These are phyloP conservation scores for Chlorella vulgaris DNA, from an alignment of 139 green algal species.

Conservation along the genomic window DNA sequence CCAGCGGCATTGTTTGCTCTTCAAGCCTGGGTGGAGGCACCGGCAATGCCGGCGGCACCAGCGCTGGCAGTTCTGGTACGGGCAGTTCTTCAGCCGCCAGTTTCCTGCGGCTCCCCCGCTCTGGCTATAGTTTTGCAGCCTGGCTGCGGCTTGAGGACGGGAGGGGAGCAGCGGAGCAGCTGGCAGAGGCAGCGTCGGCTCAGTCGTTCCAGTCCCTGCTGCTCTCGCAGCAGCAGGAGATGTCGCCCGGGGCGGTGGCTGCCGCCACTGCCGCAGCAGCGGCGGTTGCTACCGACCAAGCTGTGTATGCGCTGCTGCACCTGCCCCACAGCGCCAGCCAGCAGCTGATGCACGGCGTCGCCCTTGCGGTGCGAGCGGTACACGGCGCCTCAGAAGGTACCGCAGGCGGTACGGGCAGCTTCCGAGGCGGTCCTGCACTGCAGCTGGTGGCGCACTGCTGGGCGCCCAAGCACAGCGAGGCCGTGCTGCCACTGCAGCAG, in stretches of 20 bases:
- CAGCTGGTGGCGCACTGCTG: conserved; percentile 31
- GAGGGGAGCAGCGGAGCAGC: background rate
- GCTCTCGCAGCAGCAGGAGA: background rate
- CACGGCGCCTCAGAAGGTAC: too few relatives aligned
- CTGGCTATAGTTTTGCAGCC: conserved; percentile 47
- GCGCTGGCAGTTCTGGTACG: background rate
- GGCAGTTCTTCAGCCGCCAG: too few relatives aligned
- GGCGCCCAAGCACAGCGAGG: conserved; percentile 34
- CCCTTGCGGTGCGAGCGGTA: conserved; percentile 3
- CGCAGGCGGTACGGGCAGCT: background rate
- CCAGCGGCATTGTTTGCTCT: conserved; percentile 21
- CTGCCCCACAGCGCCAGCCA: background rate
- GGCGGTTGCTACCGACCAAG: background rate
- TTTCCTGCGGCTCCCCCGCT: conserved; percentile 15
- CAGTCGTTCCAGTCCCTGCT: background rate
- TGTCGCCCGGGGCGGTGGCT: background rate
- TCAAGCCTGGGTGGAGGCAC: conserved; percentile 12
- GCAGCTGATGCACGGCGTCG: conserved; percentile 13
- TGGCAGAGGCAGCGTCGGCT: conserved; percentile 2
- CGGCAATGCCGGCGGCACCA: background rate
- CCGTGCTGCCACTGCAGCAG: conserved; percentile 19
- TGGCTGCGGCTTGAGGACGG: conserved; percentile 53
- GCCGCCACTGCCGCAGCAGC: background rate
- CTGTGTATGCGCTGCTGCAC: conserved; percentile 11
- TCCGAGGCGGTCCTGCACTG: background rate